These are phyloP conservation scores for Fusarium nanum DNA, from an alignment of 2,329 filamentous ascomycete genomes.

Conservation along the genomic window DNA sequence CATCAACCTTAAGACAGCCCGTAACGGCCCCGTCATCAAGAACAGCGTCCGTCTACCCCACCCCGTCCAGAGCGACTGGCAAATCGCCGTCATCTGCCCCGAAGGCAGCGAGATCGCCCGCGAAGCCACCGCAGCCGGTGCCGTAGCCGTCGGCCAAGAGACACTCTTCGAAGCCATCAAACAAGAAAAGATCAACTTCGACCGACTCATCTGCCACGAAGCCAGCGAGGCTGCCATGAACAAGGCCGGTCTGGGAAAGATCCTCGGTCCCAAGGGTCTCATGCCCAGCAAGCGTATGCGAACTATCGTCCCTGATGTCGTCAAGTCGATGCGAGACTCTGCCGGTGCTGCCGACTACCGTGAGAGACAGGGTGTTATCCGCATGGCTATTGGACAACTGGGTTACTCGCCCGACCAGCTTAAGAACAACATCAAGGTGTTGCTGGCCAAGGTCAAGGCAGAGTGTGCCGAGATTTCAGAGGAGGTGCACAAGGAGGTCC, in stretches of 20 bases:
- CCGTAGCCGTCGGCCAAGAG: slow-evolving; percentile 85
- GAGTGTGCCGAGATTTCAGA: slow-evolving; percentile 79
- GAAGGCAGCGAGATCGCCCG: slow-evolving; percentile 79
- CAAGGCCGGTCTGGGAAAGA: slow-evolving; percentile 81
- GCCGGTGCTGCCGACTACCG: slow-evolving; percentile 88
- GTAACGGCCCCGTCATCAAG: slow-evolving; percentile 87
- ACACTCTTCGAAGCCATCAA: slow-evolving; percentile 83
- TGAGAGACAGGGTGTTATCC: slow-evolving; percentile 84
- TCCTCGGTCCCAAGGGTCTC: slow-evolving; percentile 88
- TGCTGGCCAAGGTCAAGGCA: slow-evolving; percentile 81
- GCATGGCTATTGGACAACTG: slow-evolving; percentile 91
- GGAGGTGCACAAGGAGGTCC: slow-evolving; percentile 57
- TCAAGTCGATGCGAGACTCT: slow-evolving; percentile 80
- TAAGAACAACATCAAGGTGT: slow-evolving; percentile 82
- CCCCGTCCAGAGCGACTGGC: slow-evolving; percentile 87
- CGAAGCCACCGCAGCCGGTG: slow-evolving; percentile 82
- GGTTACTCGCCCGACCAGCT: slow-evolving; percentile 89
- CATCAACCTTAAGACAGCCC: slow-evolving; percentile 83
- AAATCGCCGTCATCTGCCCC: slow-evolving; percentile 92
- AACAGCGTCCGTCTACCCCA: slow-evolving; percentile 90
- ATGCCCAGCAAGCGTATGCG: slow-evolving; percentile 93
- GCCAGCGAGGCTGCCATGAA: slow-evolving; percentile 81
- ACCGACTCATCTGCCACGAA: slow-evolving; percentile 86
- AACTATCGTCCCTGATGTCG: slow-evolving; percentile 87
- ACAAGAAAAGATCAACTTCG: slow-evolving; percentile 83